phyloP scores from a whole-genome alignment of 352 stramenopile species.

The Pythium pectinolyticum region DNA sequence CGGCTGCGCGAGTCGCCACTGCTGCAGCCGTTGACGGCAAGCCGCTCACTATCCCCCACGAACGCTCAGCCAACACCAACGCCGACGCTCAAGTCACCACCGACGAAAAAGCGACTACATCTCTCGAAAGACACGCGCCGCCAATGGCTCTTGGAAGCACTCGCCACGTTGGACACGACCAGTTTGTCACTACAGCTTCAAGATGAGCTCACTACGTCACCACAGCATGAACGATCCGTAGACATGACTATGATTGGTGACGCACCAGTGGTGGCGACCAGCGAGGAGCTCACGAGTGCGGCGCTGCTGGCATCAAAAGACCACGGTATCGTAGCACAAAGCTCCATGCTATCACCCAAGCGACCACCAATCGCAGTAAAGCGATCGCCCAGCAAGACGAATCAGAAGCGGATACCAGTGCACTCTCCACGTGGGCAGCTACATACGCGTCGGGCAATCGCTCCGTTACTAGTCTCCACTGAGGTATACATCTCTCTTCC shows the following conservation, averaged over 20 bases:
- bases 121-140: background rate
- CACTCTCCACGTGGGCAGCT: too few species aligned
- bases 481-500: too few species aligned
- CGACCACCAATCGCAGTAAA: too few species aligned
- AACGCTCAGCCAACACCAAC: background rate
- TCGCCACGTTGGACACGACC: background rate
- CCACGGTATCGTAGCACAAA: too few species aligned
- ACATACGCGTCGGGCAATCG: too few species aligned
- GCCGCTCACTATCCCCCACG: too few species aligned
- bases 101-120: background rate
- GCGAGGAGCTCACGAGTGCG: too few species aligned
- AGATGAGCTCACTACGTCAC: background rate
- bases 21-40: slow-evolving; percentile 4
- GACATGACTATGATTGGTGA: background rate
- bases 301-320: too few species aligned
- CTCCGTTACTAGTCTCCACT: too few species aligned
- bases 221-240: background rate
- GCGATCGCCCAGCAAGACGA: too few species aligned
- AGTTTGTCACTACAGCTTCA: background rate
- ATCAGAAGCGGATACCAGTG: too few species aligned
- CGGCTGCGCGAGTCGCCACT: background rate
- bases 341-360: too few species aligned
- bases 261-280: background rate
- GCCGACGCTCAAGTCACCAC: background rate
- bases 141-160: background rate